Conservation (phyloP, 1,284 basidiomycete species). For the Naganishia sp. region DNA sequence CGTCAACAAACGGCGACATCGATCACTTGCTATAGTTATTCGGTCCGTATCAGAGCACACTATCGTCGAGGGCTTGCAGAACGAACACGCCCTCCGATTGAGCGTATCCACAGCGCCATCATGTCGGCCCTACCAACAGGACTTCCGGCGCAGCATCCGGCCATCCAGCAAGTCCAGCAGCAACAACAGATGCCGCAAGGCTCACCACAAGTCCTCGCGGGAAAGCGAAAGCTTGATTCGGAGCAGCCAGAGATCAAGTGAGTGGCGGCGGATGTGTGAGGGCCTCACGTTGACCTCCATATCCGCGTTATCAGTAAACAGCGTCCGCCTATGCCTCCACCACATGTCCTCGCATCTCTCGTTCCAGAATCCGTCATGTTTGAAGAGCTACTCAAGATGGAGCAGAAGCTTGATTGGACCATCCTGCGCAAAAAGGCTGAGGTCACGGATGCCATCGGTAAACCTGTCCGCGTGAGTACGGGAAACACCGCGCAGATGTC, state of each 20-base stretch:
- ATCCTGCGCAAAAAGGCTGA: conserved; percentile 87
- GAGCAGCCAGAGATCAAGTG: conserved; percentile 21
- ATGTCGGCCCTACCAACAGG: conserved; percentile 17
- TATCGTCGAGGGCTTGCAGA: not conserved
- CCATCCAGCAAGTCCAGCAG: conserved; percentile 22
- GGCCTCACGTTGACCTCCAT: not conserved
- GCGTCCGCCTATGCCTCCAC: conserved; percentile 45
- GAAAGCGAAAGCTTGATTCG: conserved; percentile 23
- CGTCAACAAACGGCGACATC: conserved; percentile 3
- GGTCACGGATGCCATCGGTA: conserved; percentile 73
- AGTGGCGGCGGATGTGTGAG: not conserved
- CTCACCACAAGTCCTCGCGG: conserved; percentile 17
- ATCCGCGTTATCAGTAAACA: conserved; percentile 11
- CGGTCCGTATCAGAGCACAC: too few relatives aligned
- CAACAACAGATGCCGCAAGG: conserved; percentile 20
- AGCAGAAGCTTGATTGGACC: conserved; percentile 93
- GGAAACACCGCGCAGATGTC: too few relatives aligned
- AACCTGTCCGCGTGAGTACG: conserved; percentile 50
- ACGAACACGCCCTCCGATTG: too few relatives aligned
- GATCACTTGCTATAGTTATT: not conserved
- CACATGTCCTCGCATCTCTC: conserved; percentile 49
- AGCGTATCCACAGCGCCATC: not conserved
- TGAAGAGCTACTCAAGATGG: conserved; percentile 79
- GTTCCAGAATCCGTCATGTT: conserved; percentile 84
- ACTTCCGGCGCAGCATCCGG: conserved; percentile 14